phyloP scores from a whole-genome alignment of 129 eudicot genomes.

The Logfia minima region DNA sequence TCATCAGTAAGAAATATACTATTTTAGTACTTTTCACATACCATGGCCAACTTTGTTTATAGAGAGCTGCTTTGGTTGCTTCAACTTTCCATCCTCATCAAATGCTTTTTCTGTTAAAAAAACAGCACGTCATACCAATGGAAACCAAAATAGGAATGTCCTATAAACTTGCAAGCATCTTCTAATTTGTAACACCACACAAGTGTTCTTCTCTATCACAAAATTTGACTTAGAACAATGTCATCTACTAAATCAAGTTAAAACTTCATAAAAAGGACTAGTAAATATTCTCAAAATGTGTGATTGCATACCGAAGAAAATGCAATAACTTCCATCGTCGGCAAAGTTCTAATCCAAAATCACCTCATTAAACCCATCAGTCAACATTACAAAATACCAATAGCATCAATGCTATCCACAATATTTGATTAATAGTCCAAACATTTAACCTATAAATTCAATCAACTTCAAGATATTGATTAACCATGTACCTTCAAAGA shows the following conservation, averaged over 20 bases:
- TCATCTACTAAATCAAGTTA: not conserved
- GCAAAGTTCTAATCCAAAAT: not conserved
- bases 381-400: not conserved
- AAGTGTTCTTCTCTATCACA: not conserved
- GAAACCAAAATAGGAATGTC: not conserved
- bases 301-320: not conserved
- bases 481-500: constrained; percentile 77
- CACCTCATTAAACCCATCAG: not conserved
- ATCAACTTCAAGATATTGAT: not conserved
- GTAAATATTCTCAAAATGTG: not conserved
- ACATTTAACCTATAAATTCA: not conserved
- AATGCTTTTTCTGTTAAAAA: constrained; percentile 82
- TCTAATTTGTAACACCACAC: not conserved
- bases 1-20: not conserved
- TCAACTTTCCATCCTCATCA: constrained; percentile 82
- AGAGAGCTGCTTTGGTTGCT: constrained; percentile 89
- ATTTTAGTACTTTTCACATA: constrained; percentile 32
- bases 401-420: constrained; percentile 3
- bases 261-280: too few species aligned
- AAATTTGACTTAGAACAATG: not conserved
- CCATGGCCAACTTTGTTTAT: constrained; percentile 99
- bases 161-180: not conserved
- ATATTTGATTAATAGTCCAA: constrained; percentile 2
- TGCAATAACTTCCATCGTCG: not conserved
- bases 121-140: constrained; percentile 15